Conservation (phyloP, 208 protist species). For the Strigomonas oncopelti region DNA sequence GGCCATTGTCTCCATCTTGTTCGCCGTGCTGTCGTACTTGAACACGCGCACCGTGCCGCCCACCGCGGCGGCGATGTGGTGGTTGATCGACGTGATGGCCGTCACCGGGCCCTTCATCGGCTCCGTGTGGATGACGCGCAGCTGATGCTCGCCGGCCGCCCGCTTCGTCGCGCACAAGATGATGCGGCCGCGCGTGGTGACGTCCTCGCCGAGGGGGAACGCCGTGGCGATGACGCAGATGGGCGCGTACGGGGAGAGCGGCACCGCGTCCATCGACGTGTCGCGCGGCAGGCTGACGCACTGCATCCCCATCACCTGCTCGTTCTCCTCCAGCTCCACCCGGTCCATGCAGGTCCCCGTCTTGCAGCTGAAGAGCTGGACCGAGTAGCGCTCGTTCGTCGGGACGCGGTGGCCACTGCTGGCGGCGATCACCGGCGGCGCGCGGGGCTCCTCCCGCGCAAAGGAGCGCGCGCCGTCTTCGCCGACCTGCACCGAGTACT, state of each 20-base stretch:
- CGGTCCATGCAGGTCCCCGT: constrained; percentile 48
- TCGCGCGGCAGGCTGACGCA: constrained; percentile 52
- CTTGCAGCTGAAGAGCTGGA: constrained; percentile 52
- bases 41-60: constrained; percentile 84
- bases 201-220: constrained; percentile 83
- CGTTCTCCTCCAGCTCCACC: constrained; percentile 70
- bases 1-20: constrained; percentile 61
- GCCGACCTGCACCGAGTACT: constrained; percentile 39
- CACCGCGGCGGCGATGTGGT: constrained; percentile 68
- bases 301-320: constrained; percentile 67
- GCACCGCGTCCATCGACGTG: constrained; percentile 30
- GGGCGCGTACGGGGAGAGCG: constrained; percentile 29
- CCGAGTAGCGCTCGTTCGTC: constrained; percentile 59
- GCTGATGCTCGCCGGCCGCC: constrained; percentile 18
- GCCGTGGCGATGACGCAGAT: constrained; percentile 79
- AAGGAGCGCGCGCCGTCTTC: constrained; percentile 54
- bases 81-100: constrained; percentile 52
- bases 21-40: constrained; percentile 49
- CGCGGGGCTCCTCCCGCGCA: constrained; percentile 33
- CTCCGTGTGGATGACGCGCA: constrained; percentile 69
- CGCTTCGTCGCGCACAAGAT: constrained; percentile 49
- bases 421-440: constrained; percentile 29
- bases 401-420: constrained; percentile 56
- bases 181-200: constrained; percentile 72
- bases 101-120: constrained; percentile 78